phyloP scores from a whole-genome alignment of 768 basidiomycete genomes.

The Boletus rubropictus region DNA sequence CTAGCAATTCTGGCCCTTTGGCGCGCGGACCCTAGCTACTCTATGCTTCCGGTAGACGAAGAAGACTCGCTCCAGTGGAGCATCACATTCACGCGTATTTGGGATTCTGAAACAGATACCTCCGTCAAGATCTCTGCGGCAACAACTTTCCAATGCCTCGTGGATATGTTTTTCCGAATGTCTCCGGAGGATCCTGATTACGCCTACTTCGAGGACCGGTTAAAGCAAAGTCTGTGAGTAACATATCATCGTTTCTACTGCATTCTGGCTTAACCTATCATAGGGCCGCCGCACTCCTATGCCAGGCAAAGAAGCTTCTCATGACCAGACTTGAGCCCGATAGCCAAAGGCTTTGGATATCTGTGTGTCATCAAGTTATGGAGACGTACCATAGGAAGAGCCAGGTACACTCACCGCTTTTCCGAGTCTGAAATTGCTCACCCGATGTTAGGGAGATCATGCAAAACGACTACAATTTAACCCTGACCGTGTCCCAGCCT shows the following conservation, averaged over 20 bases:
- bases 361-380: slow-evolving; percentile 54
- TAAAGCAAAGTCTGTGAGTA: slow-evolving; percentile 44
- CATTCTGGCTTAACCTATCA: not conserved
- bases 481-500: slow-evolving; percentile 51
- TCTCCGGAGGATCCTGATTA: slow-evolving; percentile 36
- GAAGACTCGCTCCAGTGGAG: slow-evolving; percentile 45
- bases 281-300: slow-evolving; percentile 32
- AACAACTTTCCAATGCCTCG: slow-evolving; percentile 41
- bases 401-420: slow-evolving; percentile 34
- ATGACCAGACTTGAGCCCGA: slow-evolving; percentile 55
- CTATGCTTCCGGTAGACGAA: slow-evolving; percentile 39
- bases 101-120: slow-evolving; percentile 58
- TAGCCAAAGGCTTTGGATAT: slow-evolving; percentile 62
- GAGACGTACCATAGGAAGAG: slow-evolving; percentile 48
- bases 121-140: slow-evolving; percentile 60
- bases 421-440: slow-evolving; percentile 1
- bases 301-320: slow-evolving; percentile 53
- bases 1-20: slow-evolving; percentile 66
- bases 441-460: slow-evolving; percentile 33
- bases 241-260: slow-evolving; percentile 10
- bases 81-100: slow-evolving; percentile 44
- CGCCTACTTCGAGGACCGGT: slow-evolving; percentile 36
- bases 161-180: slow-evolving; percentile 41
- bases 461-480: slow-evolving; percentile 47
- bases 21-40: slow-evolving; percentile 53